Evolutionary conservation across 805 yeast genomes (phyloP).

Genomic region (Suhomyces sp.): DNA sequence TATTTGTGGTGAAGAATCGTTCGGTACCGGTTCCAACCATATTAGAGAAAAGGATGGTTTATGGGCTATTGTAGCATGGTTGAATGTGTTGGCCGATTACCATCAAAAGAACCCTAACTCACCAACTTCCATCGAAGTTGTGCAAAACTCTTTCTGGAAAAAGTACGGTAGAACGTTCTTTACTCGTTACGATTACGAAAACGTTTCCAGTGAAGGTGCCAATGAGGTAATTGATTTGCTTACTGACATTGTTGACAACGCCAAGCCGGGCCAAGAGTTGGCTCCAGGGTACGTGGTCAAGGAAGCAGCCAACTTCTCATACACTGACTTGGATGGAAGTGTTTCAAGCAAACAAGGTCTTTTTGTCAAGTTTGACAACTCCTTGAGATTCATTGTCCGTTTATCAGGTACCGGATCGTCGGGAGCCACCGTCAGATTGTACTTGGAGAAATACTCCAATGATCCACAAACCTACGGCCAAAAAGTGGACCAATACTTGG

Average conservation of each 20-base stretch:
- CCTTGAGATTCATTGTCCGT: slow-evolving; percentile 83
- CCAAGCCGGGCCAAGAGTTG: slow-evolving; percentile 46
- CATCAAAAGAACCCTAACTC: slow-evolving; percentile 55
- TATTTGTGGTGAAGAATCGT: slow-evolving; percentile 97
- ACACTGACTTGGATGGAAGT: slow-evolving; percentile 93
- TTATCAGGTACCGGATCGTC: slow-evolving; percentile 96
- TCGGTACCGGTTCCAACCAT: slow-evolving; percentile 97
- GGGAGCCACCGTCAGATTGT: slow-evolving; percentile 94
- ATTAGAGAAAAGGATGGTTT: slow-evolving; percentile 96
- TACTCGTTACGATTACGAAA: slow-evolving; percentile 92
- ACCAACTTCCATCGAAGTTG: slow-evolving; percentile 66
- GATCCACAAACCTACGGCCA: slow-evolving; percentile 49
- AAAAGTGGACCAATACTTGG: slow-evolving; percentile 67
- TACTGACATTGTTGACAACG: slow-evolving; percentile 25
- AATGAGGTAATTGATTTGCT: slow-evolving; percentile 54
- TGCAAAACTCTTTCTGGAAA: slow-evolving; percentile 83
- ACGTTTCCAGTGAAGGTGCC: slow-evolving; percentile 76
- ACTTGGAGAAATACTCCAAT: slow-evolving; percentile 76
- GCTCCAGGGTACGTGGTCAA: slow-evolving; percentile 51
- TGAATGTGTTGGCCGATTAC: slow-evolving; percentile 87
- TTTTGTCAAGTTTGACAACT: slow-evolving; percentile 74
- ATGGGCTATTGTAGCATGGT: slow-evolving; percentile 98
- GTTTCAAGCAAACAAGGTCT: slow-evolving; percentile 87
- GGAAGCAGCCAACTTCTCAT: slow-evolving; percentile 85
- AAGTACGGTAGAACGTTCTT: slow-evolving; percentile 96